phyloP scores from a whole-genome alignment of 352 stramenopile genomes.

The Globisporangium abappressorium region DNA sequence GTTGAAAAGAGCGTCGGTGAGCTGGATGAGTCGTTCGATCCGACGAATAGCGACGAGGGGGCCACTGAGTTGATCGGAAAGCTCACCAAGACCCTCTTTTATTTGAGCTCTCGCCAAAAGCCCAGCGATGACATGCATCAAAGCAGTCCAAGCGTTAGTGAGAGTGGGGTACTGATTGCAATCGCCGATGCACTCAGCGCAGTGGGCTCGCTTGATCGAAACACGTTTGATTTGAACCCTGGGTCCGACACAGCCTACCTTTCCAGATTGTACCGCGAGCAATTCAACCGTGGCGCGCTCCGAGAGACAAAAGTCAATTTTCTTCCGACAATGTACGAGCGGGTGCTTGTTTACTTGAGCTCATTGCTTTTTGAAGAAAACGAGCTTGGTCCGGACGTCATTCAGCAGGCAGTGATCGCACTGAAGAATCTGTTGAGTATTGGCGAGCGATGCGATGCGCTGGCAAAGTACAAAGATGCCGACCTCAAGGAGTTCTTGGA shows the following conservation, averaged over 20 bases:
- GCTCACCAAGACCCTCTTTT: constrained; percentile 53
- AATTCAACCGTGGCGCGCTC: constrained; percentile 58
- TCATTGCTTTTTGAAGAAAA: constrained; percentile 64
- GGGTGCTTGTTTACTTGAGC: constrained; percentile 51
- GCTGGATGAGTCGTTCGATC: constrained; percentile 13
- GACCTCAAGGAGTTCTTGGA: constrained; percentile 67
- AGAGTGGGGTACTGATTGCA: constrained; percentile 18
- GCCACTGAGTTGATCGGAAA: constrained; percentile 25
- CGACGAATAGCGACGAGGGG: background rate
- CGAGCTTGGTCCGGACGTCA: constrained; percentile 26
- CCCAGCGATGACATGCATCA: background rate
- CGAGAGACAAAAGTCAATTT: constrained; percentile 51
- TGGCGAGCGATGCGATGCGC: constrained; percentile 29
- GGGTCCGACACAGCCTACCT: constrained; percentile 45
- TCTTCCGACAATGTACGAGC: constrained; percentile 52
- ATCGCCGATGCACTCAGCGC: constrained; percentile 68
- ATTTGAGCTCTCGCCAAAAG: constrained; percentile 31
- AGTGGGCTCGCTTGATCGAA: constrained; percentile 54
- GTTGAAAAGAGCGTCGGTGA: constrained; percentile 19
- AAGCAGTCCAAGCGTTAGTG: background rate
- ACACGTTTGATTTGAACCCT: constrained; percentile 61
- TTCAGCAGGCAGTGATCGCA: constrained; percentile 43
- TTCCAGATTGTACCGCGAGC: constrained; percentile 45
- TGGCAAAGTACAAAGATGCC: constrained; percentile 47
- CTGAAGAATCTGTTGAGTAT: constrained; percentile 49